These are phyloP conservation scores for Tylopilus rubrobrunneus DNA, from an alignment of 768 basidiomycete species.

Conservation along the genomic window DNA sequence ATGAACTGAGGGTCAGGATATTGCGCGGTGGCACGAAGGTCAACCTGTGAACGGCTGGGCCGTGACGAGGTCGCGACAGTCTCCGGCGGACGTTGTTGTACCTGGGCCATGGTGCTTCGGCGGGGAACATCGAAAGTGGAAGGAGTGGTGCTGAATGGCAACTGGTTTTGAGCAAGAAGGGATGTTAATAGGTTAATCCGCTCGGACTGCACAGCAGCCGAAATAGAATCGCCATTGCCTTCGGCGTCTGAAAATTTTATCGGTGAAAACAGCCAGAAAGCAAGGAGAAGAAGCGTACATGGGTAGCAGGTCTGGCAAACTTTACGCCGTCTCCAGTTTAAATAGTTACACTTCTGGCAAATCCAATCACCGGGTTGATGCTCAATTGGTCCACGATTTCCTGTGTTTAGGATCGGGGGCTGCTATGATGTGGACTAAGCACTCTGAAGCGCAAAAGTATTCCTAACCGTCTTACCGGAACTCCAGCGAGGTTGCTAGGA, in stretches of 20 bases:
- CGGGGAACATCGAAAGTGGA: slow-evolving; percentile 24
- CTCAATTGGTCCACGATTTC: slow-evolving; percentile 83
- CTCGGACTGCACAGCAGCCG: slow-evolving; percentile 79
- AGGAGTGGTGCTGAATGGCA: slow-evolving; percentile 20
- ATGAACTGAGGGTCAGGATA: slow-evolving; percentile 50
- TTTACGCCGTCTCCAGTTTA: slow-evolving; percentile 84
- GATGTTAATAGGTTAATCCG: slow-evolving; percentile 77
- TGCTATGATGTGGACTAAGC: slow-evolving; percentile 41
- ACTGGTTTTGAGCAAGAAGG: slow-evolving; percentile 59
- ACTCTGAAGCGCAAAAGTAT: neutral
- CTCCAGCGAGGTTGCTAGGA: slow-evolving; percentile 49
- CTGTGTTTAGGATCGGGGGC: slow-evolving; percentile 85
- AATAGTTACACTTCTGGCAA: slow-evolving; percentile 79
- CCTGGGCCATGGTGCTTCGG: slow-evolving; percentile 45
- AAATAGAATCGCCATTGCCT: slow-evolving; percentile 85
- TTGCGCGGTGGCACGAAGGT: slow-evolving; percentile 39
- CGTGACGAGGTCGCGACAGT: slow-evolving; percentile 33
- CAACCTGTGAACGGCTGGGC: slow-evolving; percentile 48
- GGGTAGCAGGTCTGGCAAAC: slow-evolving; percentile 89
- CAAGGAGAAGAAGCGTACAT: slow-evolving; percentile 45
- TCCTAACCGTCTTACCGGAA: slow-evolving; percentile 41
- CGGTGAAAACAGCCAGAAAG: slow-evolving; percentile 8
- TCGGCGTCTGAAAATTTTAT: slow-evolving; percentile 58
- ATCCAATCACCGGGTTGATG: slow-evolving; percentile 84
- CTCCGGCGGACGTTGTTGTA: slow-evolving; percentile 39